Base-by-base conservation (phyloP, 768 basidiomycete species). In the Kwoniella bestiolae region DNA sequence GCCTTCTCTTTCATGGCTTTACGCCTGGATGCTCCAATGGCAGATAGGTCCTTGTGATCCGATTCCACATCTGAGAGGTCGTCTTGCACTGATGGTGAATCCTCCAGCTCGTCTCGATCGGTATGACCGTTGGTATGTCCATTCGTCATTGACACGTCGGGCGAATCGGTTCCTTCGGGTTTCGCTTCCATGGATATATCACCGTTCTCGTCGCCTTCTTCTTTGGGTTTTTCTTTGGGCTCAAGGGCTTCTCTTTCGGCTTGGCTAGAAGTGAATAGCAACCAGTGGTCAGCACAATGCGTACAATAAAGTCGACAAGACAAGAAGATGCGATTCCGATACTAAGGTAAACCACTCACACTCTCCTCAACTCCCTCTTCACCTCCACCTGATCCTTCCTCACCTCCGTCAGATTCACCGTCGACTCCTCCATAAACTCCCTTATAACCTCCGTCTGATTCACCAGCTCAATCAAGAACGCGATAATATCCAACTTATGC, bases 351-450 rank as follows among this genome's bases (percentile, higher is more conserved):
- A 41, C 62, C 60, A 86, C 93, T 83, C 80, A 95, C 94, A 88
- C 85, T 77, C 90, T 88, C 81, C 92, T 94, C 83, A 90, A 90
- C 74, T 89, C 84, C 65, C 94, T 86, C 82, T 96, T 96, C 66
- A 94, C 88, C 68, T 98, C 96, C 32, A 94, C 93, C 80, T 94
- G 91, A 80, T 95, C 92, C 82, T 98, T 99, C 68, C 96, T 83
- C 34, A 96, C 84, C 28, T 94, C 91, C 8, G 96, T 98, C 67
- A 99, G 81, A 69, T 90, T 89, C 72, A 90, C 87, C 75, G 94
- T 93, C 73, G 91, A 92, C 49, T 87, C 86, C 74, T 99, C 96
- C 87, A 98, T 90, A 73, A 92, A 91, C 5, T 85, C 82, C 76
- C 94, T 91, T 23, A 97, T 88, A 9, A 88, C 85, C 82, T 93